Percentiles rank a stretch among this genome's conserved stretches.
Conservation (phyloP, 2,329 filamentous ascomycete genomes). For the Metarhizium guizhouense region DNA sequence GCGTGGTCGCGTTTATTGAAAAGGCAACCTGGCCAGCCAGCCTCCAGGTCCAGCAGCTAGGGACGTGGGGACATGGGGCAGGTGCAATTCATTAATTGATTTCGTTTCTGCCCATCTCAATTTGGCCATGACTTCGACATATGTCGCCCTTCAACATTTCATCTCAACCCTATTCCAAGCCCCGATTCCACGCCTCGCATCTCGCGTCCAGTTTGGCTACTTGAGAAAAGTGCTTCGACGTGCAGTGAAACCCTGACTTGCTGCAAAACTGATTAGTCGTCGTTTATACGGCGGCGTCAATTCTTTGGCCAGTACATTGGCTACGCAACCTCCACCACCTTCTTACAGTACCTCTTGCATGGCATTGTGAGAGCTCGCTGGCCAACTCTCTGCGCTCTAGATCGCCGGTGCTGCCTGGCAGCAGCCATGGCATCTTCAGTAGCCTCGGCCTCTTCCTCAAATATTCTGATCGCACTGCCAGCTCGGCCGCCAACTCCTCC, state of each 20-base stretch:
- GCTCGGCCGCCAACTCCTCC: conserved; percentile 60
- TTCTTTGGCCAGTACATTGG: not conserved
- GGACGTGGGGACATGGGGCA: not conserved
- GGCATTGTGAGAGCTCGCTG: conserved; percentile 3
- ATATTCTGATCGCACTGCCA: conserved; percentile 41
- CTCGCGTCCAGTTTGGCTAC: not conserved
- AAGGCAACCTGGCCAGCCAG: not conserved
- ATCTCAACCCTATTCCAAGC: not conserved
- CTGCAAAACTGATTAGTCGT: not conserved
- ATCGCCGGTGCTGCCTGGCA: conserved; percentile 29
- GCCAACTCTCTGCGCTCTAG: conserved; percentile 22
- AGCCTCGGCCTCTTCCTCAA: conserved; percentile 23
- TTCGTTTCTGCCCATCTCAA: not conserved
- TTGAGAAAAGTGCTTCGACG: not conserved
- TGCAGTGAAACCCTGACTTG: not conserved
- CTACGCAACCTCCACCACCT: not conserved
- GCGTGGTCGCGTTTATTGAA: conserved; percentile 8
- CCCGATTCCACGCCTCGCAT: not conserved
- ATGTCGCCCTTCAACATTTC: not conserved
- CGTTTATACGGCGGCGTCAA: not conserved
- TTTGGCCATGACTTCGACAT: not conserved
- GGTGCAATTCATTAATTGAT: not conserved
- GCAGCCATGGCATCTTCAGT: conserved; percentile 33
- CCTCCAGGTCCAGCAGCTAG: no score
- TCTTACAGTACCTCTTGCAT: not conserved